Evolutionary conservation across 768 basidiomycete species (phyloP), one percentile per base, ranked within the genome.

Genomic region (Boletellus sp.): DNA sequence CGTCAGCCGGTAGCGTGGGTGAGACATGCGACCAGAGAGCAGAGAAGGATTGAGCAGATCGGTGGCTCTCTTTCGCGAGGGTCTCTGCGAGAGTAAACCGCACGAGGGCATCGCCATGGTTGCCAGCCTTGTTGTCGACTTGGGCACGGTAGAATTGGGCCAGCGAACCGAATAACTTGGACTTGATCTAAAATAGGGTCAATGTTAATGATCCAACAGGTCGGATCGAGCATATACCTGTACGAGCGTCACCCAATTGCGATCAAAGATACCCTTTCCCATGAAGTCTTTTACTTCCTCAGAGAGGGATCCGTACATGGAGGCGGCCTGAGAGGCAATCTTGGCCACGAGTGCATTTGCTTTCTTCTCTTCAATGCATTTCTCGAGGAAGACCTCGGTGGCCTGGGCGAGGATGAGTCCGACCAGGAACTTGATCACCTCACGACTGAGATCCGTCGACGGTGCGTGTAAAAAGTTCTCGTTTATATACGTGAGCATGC

Each of bases 381-480:
- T 95, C 73, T 98, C 96, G 59, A 91, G 85, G 66, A 97, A 96
- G 33, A 98, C 87, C 66, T 98, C 95, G 0, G 90, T 93, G 1
- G 94, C 94, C 69, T 98, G 95, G 0, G 91, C 93, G 15, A 91
- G 75, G 64, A 94, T 93, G 58, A 95, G 52, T n/a, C 81, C 81
- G 2, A 93, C 83, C 34, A 96, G 75, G 58, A 95, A 90, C 68
- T 95, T 94, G 76, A 99, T 79, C 48, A 98, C 91, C 52, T 98
- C 95, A 17, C 92, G 79, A 61, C 86, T 87, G 39, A 98, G 80
- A 71, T 98, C 96, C 2, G 91, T 96, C 19, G 90, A 93, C 0
- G 96, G 96, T 0, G 95, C 96, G 61, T 99, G 96, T 0, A 99
- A 74, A 68, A 99, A 99, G 78, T 99, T 97, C 70, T 99, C 96